Conservation (phyloP, 1,284 basidiomycete genomes). For the Moniliophthora roreri region DNA sequence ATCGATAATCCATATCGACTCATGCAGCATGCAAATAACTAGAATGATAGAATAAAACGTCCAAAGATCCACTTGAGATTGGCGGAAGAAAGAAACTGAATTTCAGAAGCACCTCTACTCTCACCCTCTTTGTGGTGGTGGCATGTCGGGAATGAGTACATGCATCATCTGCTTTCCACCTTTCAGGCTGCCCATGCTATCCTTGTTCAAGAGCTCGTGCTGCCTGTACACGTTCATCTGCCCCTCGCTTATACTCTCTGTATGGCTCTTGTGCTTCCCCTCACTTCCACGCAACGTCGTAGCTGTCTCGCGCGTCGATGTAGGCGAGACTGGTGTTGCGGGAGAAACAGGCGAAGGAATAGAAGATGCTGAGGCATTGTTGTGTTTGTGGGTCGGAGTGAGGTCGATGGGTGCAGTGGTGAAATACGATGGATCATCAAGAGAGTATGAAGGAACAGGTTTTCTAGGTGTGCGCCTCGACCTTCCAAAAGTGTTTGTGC, state of each 20-base stretch:
- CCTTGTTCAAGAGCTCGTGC: conserved; percentile 3
- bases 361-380: not conserved
- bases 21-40: too few relatives aligned
- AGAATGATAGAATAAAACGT: too few relatives aligned
- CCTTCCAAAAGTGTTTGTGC: not conserved
- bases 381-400: too few relatives aligned
- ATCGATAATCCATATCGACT: too few relatives aligned
- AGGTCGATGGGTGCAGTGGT: not conserved
- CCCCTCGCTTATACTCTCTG: not conserved
- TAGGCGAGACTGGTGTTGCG: not conserved
- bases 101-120: too few relatives aligned
- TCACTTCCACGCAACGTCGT: too few relatives aligned
- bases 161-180: not conserved
- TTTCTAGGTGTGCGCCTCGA: not conserved
- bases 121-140: not conserved
- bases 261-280: too few relatives aligned
- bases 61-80: too few relatives aligned
- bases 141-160: conserved; percentile 2
- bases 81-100: too few relatives aligned
- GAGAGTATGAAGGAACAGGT: conserved; percentile 2
- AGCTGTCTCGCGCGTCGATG: not conserved
- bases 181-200: conserved; percentile 2
- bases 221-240: not conserved
- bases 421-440: not conserved
- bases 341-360: not conserved